A percentile compares a stretch with the other conserved stretches of the same genome.
phyloP scores from a whole-genome alignment of 352 stramenopile species.

The Pythium aphanidermatum region DNA sequence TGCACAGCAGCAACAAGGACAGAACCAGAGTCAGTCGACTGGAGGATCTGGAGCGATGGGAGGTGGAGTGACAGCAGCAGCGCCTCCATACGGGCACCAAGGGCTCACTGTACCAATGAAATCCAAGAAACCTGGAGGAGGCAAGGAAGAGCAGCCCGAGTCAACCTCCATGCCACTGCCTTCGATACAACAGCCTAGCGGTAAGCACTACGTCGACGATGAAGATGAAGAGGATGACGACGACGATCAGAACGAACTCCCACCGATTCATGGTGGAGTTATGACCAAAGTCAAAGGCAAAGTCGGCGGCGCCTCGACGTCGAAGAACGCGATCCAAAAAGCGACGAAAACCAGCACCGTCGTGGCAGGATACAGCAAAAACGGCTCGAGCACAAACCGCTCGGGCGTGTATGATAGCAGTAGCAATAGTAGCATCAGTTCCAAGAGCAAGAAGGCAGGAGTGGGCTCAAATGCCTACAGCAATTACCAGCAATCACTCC shows the following conservation, averaged over 20 bases:
- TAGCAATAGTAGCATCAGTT: neutral
- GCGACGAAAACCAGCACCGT: neutral
- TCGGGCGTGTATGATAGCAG: slow-evolving; percentile 11
- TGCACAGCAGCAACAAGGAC: slow-evolving; percentile 25
- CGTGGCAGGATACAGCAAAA: slow-evolving; percentile 1
- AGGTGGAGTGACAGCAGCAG: slow-evolving; percentile 17
- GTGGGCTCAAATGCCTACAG: neutral
- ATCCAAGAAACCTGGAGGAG: slow-evolving; percentile 24
- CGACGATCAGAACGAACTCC: slow-evolving; percentile 37
- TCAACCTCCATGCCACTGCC: slow-evolving; percentile 39
- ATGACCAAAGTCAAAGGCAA: slow-evolving; percentile 17
- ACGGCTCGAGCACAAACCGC: slow-evolving; percentile 15
- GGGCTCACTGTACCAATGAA: slow-evolving; percentile 29
- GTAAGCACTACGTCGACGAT: slow-evolving; percentile 13
- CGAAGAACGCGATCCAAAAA: slow-evolving; percentile 5
- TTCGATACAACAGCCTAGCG: slow-evolving; percentile 30
- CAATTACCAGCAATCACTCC: neutral
- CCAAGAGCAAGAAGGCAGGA: slow-evolving; percentile 6
- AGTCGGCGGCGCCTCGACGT: neutral
- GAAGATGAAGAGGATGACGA: slow-evolving; percentile 19
- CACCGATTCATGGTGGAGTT: slow-evolving; percentile 34
- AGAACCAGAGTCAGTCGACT: neutral
- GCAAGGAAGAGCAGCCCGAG: slow-evolving; percentile 43
- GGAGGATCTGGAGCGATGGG: neutral
- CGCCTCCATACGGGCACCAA: slow-evolving; percentile 22